Evolutionary conservation across 129 eudicot species (phyloP).

Genomic region (Artemisia tridentata): DNA sequence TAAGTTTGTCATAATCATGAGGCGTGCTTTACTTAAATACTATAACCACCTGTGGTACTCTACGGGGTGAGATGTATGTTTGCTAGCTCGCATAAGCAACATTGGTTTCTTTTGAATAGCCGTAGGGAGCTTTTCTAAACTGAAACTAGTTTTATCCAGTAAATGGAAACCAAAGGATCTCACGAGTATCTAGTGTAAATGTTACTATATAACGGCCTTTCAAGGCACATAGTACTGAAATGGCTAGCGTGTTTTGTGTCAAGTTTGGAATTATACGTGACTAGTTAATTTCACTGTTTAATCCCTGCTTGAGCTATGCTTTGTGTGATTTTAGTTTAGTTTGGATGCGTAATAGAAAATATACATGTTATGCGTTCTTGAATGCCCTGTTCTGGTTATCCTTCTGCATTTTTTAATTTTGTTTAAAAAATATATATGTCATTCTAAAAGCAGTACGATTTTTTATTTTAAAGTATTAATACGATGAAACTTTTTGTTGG

Average conservation of each 20-base stretch:
- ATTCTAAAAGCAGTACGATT: background rate
- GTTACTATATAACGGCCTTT: background rate
- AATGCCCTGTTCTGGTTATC: no score
- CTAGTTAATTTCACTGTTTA: no score
- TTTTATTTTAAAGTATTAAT: background rate
- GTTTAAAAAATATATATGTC: background rate
- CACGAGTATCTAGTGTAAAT: background rate
- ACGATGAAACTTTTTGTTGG: background rate
- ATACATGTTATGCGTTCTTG: no score
- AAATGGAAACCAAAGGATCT: no score
- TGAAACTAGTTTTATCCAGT: background rate
- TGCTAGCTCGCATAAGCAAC: slow-evolving; percentile 16
- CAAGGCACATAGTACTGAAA: background rate
- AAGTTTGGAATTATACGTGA: background rate
- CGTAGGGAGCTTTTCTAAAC: no score
- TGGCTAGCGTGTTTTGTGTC: background rate
- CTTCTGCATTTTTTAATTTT: no score
- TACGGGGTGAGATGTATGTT: slow-evolving; percentile 12
- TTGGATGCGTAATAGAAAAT: no score
- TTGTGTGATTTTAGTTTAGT: no score
- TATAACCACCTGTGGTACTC: background rate
- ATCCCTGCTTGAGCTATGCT: no score
- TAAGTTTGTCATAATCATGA: slow-evolving; percentile 22
- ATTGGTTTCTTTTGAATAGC: no score
- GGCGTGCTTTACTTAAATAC: background rate